phyloP scores from a whole-genome alignment of 768 basidiomycete species.

The Daedaleopsis nitida region DNA sequence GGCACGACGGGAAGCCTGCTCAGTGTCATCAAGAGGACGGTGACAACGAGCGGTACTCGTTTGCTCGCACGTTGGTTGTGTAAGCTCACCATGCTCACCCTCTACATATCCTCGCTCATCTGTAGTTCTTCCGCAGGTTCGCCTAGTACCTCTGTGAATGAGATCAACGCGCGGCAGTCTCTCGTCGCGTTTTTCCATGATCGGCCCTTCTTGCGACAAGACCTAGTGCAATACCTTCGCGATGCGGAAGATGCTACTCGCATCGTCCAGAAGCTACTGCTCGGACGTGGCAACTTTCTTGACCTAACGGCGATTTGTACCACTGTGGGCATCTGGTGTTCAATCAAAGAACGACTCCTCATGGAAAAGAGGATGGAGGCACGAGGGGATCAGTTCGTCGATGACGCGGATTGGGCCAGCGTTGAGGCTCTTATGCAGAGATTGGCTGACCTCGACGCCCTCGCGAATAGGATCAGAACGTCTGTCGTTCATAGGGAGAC shows the following conservation, averaged over 20 bases:
- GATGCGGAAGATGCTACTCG: constrained; percentile 72
- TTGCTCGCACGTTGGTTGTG: constrained; percentile 78
- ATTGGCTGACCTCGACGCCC: constrained; percentile 49
- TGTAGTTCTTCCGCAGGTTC: constrained; percentile 53
- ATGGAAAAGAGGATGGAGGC: constrained; percentile 60
- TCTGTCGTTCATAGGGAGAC: constrained; percentile 17
- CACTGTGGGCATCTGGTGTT: constrained; percentile 62
- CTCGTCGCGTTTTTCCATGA: constrained; percentile 70
- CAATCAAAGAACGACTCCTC: constrained; percentile 50
- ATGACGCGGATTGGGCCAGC: constrained; percentile 53
- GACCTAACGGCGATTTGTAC: constrained; percentile 68
- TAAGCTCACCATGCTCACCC: constrained; percentile 36
- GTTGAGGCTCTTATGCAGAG: constrained; percentile 55
- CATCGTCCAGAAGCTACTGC: constrained; percentile 74
- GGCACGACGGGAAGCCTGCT: constrained; percentile 73
- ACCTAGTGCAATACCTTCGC: constrained; percentile 56
- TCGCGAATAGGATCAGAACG: constrained; percentile 58
- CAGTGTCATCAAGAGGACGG: constrained; percentile 73
- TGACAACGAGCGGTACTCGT: constrained; percentile 76
- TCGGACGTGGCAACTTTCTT: constrained; percentile 63
- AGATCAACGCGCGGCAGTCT: constrained; percentile 76
- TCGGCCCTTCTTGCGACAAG: constrained; percentile 63
- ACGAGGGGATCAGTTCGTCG: constrained; percentile 26
- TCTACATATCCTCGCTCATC: constrained; percentile 11
- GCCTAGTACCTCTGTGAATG: constrained; percentile 73